Base-by-base conservation (phyloP, 2,329 filamentous ascomycete genomes). In the Fusarium sp. region DNA sequence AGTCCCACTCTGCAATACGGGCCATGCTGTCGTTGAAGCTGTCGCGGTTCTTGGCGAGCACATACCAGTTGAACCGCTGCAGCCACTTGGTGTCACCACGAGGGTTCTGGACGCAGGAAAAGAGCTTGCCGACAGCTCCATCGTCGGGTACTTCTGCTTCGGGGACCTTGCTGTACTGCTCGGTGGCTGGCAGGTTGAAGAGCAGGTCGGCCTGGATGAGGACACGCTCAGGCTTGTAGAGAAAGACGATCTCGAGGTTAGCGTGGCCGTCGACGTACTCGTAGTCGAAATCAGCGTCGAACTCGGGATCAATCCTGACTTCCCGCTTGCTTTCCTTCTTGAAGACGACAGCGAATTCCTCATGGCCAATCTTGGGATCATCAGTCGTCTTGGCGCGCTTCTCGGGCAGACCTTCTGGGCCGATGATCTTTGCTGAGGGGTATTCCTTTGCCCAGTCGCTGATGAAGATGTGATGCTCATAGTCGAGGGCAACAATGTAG, bases 391-490 rank as follows among this genome's bases (percentile, higher is more conserved):
- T 84, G 60, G 86, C 86, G 39, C 95, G 90, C 81, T 97, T 96
- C 79, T 94, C 93, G 21, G 88, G 89, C 2, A 99, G 87, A 0
- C 92, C 93, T 72, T 95, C 90, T 2, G 93, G 91, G 2, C 89
- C 95, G 72, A 98, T 86, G 46, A 99, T 85, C 72, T 90, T 89
- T 30, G 95, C 94, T 40, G 85, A 78, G 0, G 95, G 94, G 77
- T 88, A 98, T 24, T 88, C 91, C 47, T 86, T 82, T 73, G 91
- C 88, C 95, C 96, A 99, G 47, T 92, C 85, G 0, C 91, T 90
- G 53, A 99, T 77, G 82, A 96, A 96, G 77, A 99, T 93, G 85
- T 99, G 96, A 79, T 99, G 96, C 82, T 99, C 94, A 51, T 92
- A 85, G 77, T 99, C 96, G 2, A 91, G 88, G 1, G 96, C 95